A percentile compares a stretch with the other conserved stretches of the same genome.
phyloP scores from a whole-genome alignment of 441 rosid genomes.

The Erodium moschatum region DNA sequence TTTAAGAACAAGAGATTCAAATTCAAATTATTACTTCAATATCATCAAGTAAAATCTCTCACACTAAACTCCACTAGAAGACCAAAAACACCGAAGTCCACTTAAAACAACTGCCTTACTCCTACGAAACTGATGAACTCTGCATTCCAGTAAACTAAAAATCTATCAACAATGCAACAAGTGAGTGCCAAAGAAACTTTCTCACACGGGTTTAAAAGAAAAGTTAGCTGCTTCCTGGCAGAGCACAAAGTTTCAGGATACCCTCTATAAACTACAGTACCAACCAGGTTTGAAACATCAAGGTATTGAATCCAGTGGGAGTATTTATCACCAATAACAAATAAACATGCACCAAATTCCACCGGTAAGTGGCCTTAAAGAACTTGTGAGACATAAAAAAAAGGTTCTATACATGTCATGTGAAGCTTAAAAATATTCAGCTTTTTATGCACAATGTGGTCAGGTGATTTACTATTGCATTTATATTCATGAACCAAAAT shows the following conservation, averaged over 20 bases:
- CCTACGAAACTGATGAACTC: not conserved
- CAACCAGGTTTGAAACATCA: too few species aligned
- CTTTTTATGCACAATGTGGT: too few species aligned
- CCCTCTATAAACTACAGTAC: too few species aligned
- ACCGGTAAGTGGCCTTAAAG: not conserved
- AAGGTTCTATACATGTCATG: too few species aligned
- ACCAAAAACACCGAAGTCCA: not conserved
- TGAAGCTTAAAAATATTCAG: too few species aligned
- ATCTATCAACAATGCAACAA: not conserved
- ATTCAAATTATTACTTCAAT: not conserved
- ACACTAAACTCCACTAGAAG: not conserved
- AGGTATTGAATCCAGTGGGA: too few species aligned
- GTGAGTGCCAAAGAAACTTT: not conserved
- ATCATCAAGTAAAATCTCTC: not conserved
- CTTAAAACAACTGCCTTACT: not conserved
- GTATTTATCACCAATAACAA: not conserved
- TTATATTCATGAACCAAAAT: too few species aligned
- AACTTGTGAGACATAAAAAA: not conserved
- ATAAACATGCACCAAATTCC: not conserved
- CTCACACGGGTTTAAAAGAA: not conserved
- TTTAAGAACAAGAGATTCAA: not conserved
- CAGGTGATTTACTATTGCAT: too few species aligned
- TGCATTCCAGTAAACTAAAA: not conserved
- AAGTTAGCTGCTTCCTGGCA: not conserved
- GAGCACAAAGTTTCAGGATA: not conserved